Evolutionary conservation across 768 basidiomycete species (phyloP).

Genomic region (Austroboletus eburneus): DNA sequence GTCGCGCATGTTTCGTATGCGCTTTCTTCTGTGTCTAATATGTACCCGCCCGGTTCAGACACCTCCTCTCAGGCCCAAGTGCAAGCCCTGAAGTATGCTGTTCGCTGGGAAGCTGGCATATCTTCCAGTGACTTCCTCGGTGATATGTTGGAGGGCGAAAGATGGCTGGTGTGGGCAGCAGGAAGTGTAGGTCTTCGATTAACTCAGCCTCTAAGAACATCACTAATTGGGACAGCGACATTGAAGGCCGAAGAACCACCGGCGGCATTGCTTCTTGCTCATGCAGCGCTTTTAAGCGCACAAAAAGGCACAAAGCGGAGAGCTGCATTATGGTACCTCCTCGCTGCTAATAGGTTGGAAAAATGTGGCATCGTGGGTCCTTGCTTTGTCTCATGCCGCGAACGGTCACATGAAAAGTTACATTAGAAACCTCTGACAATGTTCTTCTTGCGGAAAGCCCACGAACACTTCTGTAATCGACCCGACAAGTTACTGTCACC

Average conservation of each 20-base stretch:
- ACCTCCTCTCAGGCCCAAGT: conserved; percentile 60
- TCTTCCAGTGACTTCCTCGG: conserved; percentile 52
- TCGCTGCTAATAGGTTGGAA: conserved; percentile 72
- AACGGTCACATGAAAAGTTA: conserved; percentile 1
- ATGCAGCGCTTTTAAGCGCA: conserved; percentile 69
- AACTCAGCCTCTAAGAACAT: conserved; percentile 3
- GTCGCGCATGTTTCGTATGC: conserved; percentile 60
- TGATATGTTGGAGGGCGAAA: conserved; percentile 63
- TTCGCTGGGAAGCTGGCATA: conserved; percentile 76
- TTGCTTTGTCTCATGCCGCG: conserved; percentile 4
- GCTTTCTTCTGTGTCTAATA: conserved; percentile 42
- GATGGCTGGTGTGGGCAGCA: conserved; percentile 85
- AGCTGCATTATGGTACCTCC: conserved; percentile 75
- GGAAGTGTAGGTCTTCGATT: conserved; percentile 55
- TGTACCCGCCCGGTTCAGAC: conserved; percentile 44
- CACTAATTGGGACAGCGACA: conserved; percentile 26
- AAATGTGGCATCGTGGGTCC: conserved; percentile 77
- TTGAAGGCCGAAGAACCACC: conserved; percentile 78
- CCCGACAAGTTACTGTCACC: conserved; percentile 64
- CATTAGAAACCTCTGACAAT: conserved; percentile 79
- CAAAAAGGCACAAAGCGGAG: conserved; percentile 54
- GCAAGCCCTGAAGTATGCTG: conserved; percentile 62
- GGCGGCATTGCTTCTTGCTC: conserved; percentile 72
- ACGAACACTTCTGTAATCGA: conserved; percentile 51
- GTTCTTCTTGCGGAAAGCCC: conserved; percentile 72